Evolutionary conservation across 2,329 filamentous ascomycete species (phyloP), one percentile per base, ranked within the genome.

Genomic region (Fusarium hostae): DNA sequence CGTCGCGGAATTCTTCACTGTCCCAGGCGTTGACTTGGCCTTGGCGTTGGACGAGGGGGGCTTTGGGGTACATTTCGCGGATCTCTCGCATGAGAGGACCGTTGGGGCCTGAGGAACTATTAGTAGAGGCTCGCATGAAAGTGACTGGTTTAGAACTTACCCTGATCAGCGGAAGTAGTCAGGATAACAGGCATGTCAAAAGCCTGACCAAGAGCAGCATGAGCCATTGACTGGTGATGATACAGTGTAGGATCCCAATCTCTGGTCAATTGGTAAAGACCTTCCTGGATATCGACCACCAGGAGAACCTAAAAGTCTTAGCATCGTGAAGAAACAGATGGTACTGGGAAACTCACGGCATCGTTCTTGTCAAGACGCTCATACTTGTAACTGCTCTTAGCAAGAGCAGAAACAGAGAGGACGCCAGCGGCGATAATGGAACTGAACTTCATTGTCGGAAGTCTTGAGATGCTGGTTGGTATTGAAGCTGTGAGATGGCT

Each of bases 1-100:
- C 91, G 3, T 83, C 84, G 39, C 86, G 86, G 83, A 94, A 94
- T 0, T 92, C 87, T 5, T 85, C 73, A 74, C 93, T 94, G 77
- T 94, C 92, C 92, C 91, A 94, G 5, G 92, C 92, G 77, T 94
- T 88, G 75, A 94, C 91, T 77, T 94, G 90, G 41, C 92, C 92
- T 67, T 91, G 86, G 39, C 92, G 89, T 73, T 86, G 84, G 76
- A 94, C 87, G 15, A 93, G 82, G 1, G 92, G 88, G 1, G 90
- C 88, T 48, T 88, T 81, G 30, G 92, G 92, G 77, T 92, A 90
- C 87, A 90, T 86, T 16, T 89, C 85, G 9, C 87, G 78, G 68
- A 94, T 91, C 75, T 93, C 92, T 74, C 90, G 88, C 13, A 91
- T 89, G 2, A 94, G 82, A 2, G 87, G 89, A 3, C 92, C 92